A percentile compares a stretch with the other conserved stretches of the same genome.
phyloP scores from a whole-genome alignment of 2,329 filamentous ascomycete species.

The Hypoxylon sp. region DNA sequence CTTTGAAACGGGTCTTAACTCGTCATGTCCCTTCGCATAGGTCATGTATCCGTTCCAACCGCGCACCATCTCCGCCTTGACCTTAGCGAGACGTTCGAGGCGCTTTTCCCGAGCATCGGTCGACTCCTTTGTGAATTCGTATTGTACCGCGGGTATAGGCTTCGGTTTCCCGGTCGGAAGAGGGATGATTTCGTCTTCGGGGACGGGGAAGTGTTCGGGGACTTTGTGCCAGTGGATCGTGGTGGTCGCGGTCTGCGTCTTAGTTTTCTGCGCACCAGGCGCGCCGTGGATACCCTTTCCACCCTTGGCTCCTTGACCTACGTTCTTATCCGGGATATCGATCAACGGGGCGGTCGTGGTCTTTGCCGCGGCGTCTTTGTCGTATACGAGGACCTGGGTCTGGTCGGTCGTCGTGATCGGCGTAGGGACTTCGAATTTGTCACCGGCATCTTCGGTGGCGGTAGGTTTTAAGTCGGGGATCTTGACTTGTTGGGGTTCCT shows the following conservation, averaged over 20 bases:
- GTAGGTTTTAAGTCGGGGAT: constrained; percentile 44
- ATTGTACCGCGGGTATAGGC: constrained; percentile 81
- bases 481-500: constrained; percentile 36
- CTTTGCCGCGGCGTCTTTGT: constrained; percentile 44
- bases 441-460: constrained; percentile 22
- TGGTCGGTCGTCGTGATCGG: constrained; percentile 30
- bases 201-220: constrained; percentile 81
- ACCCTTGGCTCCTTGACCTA: constrained; percentile 45
- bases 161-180: constrained; percentile 79
- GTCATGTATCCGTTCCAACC: constrained; percentile 86
- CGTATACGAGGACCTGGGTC: constrained; percentile 41
- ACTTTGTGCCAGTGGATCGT: constrained; percentile 78
- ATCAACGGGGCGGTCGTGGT: constrained; percentile 44
- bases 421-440: constrained; percentile 34
- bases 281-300: constrained; percentile 36
- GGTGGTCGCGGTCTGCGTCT: constrained; percentile 41
- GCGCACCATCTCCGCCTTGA: constrained; percentile 80
- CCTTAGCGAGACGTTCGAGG: constrained; percentile 69
- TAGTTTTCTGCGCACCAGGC: constrained; percentile 36
- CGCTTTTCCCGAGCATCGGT: constrained; percentile 70
- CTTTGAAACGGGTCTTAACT: constrained; percentile 79
- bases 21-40: constrained; percentile 87
- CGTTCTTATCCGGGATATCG: constrained; percentile 49
- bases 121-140: constrained; percentile 75
- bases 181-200: constrained; percentile 74